Evolutionary conservation across 768 basidiomycete species (phyloP).

Genomic region (Suillus tomentosus): DNA sequence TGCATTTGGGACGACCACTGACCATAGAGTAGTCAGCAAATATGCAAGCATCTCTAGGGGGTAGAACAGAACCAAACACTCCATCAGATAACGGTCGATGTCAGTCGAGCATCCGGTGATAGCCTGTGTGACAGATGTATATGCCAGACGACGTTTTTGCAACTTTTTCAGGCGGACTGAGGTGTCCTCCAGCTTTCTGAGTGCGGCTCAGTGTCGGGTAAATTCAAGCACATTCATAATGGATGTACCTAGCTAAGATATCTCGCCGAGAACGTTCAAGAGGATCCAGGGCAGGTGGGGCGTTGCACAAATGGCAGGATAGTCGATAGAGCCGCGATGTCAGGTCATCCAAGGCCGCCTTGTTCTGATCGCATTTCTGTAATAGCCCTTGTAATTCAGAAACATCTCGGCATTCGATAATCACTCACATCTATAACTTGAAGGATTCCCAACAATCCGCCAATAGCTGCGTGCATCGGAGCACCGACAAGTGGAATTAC

Average conservation of each 20-base stretch:
- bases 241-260: neutral
- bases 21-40: neutral
- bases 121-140: neutral
- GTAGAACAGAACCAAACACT: neutral
- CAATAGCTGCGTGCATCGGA: neutral
- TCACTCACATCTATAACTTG: neutral
- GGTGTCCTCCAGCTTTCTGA: neutral
- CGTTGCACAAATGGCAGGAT: neutral
- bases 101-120: neutral
- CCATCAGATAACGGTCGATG: neutral
- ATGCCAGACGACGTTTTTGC: neutral
- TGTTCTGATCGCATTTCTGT: neutral
- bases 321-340: neutral
- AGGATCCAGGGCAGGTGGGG: neutral
- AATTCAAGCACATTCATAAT: neutral
- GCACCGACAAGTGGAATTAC: neutral
- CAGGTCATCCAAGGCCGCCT: neutral
- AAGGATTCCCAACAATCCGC: neutral
- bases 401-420: neutral
- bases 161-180: neutral
- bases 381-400: neutral
- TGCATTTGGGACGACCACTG: neutral
- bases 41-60: neutral
- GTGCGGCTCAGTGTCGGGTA: neutral
- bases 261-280: neutral